Evolutionary conservation across 192 early-diverging fungal species (phyloP).

Genomic region (Linnemannia exigua): DNA sequence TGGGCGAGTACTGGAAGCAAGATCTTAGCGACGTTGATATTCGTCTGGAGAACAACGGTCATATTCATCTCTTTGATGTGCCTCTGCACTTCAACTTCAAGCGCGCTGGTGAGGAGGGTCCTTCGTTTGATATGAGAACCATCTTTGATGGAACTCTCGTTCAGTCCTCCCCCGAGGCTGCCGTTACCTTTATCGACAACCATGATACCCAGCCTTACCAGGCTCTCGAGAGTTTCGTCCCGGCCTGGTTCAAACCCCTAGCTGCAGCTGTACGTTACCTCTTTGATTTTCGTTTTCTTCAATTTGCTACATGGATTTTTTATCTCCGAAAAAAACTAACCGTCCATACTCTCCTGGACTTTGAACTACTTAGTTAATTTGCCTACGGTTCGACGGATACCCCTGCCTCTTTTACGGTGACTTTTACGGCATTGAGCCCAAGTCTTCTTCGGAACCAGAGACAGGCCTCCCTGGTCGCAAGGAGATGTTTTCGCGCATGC

Average conservation of each 20-base stretch:
- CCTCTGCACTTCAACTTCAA: constrained; percentile 40
- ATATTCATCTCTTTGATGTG: constrained; percentile 42
- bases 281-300: neutral
- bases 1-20: constrained; percentile 46
- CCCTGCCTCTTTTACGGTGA: constrained; percentile 66
- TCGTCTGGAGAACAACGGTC: constrained; percentile 15
- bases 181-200: constrained; percentile 47
- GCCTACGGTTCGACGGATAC: constrained; percentile 58
- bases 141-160: constrained; percentile 43
- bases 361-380: constrained; percentile 25
- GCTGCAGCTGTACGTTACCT: constrained; percentile 55
- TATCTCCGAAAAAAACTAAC: neutral
- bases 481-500: constrained; percentile 40
- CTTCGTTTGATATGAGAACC: constrained; percentile 32
- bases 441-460: constrained; percentile 9
- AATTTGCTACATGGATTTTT: neutral
- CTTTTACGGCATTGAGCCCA: constrained; percentile 57
- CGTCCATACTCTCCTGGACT: neutral
- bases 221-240: constrained; percentile 58
- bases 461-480: constrained; percentile 46
- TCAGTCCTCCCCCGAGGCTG: constrained; percentile 11
- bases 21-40: constrained; percentile 22
- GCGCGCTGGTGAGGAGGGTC: constrained; percentile 19
- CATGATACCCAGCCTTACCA: constrained; percentile 58
- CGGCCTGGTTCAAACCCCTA: constrained; percentile 61